These are phyloP conservation scores for Solanum hybrid DNA, from an alignment of 305 asterid species.

Conservation along the genomic window DNA sequence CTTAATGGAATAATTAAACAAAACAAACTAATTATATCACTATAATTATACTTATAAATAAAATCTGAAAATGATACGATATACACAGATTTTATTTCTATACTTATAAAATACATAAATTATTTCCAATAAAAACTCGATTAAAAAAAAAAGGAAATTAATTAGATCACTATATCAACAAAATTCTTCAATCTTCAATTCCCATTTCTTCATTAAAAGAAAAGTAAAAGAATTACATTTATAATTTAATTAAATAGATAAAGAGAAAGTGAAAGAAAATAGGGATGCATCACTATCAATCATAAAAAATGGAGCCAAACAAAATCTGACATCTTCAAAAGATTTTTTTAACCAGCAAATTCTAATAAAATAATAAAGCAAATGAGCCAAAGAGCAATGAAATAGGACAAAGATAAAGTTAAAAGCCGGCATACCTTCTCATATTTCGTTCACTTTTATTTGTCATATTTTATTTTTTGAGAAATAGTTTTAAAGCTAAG, in stretches of 20 bases:
- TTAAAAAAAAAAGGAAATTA: neutral
- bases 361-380: neutral
- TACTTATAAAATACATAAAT: too few relatives aligned
- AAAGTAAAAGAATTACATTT: neutral
- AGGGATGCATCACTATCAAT: neutral
- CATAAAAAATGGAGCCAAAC: neutral
- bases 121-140: neutral
- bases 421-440: neutral
- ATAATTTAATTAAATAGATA: neutral
- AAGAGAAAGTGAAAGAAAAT: neutral
- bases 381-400: neutral
- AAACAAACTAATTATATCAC: too few relatives aligned
- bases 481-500: accelerated
- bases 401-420: neutral
- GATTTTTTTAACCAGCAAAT: neutral
- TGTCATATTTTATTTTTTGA: too few relatives aligned
- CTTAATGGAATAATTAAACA: too few relatives aligned
- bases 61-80: too few relatives aligned
- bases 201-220: neutral
- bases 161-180: neutral
- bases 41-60: too few relatives aligned
- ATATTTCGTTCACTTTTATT: neutral
- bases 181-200: neutral
- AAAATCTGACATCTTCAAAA: neutral
- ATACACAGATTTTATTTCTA: too few relatives aligned